These are phyloP conservation scores for Fusarium gaditjirri DNA, from an alignment of 2,329 filamentous ascomycete genomes.

Conservation along the genomic window DNA sequence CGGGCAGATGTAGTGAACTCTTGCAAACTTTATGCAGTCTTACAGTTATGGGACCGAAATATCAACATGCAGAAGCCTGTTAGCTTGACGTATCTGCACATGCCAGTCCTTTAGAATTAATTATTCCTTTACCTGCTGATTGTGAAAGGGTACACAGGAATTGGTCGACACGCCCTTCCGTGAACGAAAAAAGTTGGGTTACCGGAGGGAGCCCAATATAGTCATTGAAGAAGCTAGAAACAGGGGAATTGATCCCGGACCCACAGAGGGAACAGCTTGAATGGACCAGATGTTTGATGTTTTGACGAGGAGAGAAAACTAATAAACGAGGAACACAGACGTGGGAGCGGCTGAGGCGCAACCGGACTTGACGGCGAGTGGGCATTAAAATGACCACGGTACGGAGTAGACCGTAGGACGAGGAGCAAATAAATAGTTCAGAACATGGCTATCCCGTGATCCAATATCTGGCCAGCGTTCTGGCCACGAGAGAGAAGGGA, in stretches of 20 bases:
- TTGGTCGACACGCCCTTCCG: slow-evolving; percentile 1
- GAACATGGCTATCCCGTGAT: neutral
- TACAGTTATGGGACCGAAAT: neutral
- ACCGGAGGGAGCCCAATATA: neutral
- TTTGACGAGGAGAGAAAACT: slow-evolving; percentile 31
- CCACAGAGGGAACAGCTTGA: slow-evolving; percentile 32
- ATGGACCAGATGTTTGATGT: slow-evolving; percentile 35
- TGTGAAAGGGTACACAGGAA: neutral
- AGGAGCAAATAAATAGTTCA: slow-evolving; percentile 1
- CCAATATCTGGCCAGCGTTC: neutral
- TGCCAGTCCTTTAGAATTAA: neutral
- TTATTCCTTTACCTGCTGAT: neutral
- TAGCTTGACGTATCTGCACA: neutral
- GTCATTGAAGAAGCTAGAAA: slow-evolving; percentile 7
- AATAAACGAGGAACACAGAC: slow-evolving; percentile 39
- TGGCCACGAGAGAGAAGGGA: slow-evolving; percentile 9
- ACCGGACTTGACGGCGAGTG: slow-evolving; percentile 24
- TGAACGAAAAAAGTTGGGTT: slow-evolving; percentile 31
- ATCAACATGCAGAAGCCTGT: neutral
- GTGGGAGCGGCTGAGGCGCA: slow-evolving; percentile 40
- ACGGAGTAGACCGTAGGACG: neutral
- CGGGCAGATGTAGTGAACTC: neutral
- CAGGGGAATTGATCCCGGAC: slow-evolving; percentile 20
- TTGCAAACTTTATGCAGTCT: neutral
- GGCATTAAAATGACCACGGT: slow-evolving; percentile 8